These are phyloP conservation scores for Brassica nigra DNA, from an alignment of 345 rosid genomes.

Conservation along the genomic window DNA sequence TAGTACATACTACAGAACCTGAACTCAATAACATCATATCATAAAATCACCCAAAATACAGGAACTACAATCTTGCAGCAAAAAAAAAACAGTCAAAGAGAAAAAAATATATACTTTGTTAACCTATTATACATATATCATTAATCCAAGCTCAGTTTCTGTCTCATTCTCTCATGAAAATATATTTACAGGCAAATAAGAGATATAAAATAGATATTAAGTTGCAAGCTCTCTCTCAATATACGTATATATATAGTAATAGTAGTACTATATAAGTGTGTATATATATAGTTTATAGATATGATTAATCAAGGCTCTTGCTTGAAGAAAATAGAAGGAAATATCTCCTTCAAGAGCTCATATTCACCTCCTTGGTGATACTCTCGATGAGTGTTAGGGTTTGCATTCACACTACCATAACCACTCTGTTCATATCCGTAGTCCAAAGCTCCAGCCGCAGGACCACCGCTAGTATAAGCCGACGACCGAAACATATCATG, in stretches of 20 bases:
- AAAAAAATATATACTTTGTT: not conserved
- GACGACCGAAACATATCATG: constrained; percentile 47
- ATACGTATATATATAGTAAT: not conserved
- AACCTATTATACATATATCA: constrained; percentile 20
- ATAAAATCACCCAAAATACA: constrained; percentile 10
- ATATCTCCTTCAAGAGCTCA: constrained; percentile 77
- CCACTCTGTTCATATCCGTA: constrained; percentile 40
- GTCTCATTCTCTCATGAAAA: constrained; percentile 34
- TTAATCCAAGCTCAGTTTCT: constrained; percentile 12
- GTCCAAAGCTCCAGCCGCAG: constrained; percentile 35
- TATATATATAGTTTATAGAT: not conserved
- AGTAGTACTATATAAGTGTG: not conserved
- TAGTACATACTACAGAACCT: constrained; percentile 8
- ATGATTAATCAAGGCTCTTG: constrained; percentile 57
- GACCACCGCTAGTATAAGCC: constrained; percentile 36
- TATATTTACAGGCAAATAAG: constrained; percentile 35
- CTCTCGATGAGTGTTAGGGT: constrained; percentile 39
- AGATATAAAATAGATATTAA: constrained; percentile 28
- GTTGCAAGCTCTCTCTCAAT: constrained; percentile 12
- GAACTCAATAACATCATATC: not conserved
- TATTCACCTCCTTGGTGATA: constrained; percentile 57
- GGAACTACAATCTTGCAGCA: not conserved
- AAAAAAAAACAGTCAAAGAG: not conserved
- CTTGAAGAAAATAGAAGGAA: constrained; percentile 69
- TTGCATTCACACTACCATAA: constrained; percentile 35